A percentile compares a stretch with the other conserved stretches of the same genome.
These are phyloP conservation scores for Botryosphaeria dothidea DNA, from an alignment of 2,329 filamentous ascomycete species.

Conservation along the genomic window DNA sequence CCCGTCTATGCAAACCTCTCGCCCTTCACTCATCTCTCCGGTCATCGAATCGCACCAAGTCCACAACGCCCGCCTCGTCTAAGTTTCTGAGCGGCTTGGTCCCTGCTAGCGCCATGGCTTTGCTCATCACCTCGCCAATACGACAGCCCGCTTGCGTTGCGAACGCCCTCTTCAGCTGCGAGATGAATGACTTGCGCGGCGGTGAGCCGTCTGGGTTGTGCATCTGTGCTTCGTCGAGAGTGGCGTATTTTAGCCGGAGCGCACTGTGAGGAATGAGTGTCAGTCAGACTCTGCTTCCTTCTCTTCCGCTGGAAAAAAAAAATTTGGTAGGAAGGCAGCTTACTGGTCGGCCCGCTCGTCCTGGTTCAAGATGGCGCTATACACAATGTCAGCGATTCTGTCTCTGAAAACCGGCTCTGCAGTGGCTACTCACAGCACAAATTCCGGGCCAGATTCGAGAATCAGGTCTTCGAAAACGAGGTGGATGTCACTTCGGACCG, in stretches of 20 bases:
- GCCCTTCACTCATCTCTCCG: background rate
- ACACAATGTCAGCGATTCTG: background rate
- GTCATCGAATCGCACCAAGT: background rate
- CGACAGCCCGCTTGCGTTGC: background rate
- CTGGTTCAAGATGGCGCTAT: conserved; percentile 7
- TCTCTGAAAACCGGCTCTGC: no score
- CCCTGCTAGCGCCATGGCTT: background rate
- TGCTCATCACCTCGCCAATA: background rate
- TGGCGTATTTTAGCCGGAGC: background rate
- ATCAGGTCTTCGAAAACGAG: conserved; percentile 18
- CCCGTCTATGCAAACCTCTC: background rate
- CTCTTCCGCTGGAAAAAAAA: no score
- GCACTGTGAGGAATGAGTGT: background rate
- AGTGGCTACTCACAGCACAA: background rate
- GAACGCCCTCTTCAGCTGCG: conserved; percentile 7
- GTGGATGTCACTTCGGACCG: background rate
- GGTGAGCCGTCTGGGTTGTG: background rate
- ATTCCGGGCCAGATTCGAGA: conserved; percentile 2
- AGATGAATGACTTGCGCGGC: conserved; percentile 15
- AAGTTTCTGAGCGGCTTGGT: background rate
- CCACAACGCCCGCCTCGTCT: background rate
- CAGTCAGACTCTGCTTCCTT: background rate
- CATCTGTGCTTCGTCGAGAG: conserved; percentile 7
- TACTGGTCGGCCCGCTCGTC: conserved; percentile 5
- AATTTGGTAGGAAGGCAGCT: background rate